Base-by-base conservation (phyloP, 176 grass and related monocot species). In the Eragrostis nindensis region DNA sequence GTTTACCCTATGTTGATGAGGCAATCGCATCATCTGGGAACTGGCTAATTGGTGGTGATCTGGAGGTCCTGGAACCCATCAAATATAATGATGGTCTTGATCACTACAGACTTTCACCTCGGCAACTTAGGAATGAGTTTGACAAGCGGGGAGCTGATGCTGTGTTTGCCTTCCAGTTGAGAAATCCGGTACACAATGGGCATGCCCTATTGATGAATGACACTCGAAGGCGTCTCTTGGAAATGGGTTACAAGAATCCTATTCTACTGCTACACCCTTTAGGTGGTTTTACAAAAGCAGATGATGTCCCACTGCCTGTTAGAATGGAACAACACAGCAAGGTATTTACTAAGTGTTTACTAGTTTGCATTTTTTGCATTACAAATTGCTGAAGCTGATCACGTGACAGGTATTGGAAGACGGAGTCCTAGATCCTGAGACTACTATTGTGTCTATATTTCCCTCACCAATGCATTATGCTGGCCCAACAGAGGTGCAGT, bases 401-500 rank as follows among this genome's bases (percentile, higher is more conserved):
- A 30, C 30, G 41, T 39, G 30, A 5, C 90, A 98, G 95, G 95
- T 98, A 18, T 66, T 98, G 67, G 95, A 95, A 90, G 95, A 98
- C 84, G 92, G 92, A 59, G 86, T 98, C 24, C 92, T 98, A 62
- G 95, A 98, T 49, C 95, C 95, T 14, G 86, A 95, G 75, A 95
- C 95, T 19, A 98, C 95, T 15, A 70, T 98, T 47, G 90, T 98
- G 11, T 87, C 92, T 48, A 98, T 98, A 83, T 98, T 98, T 42
- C 95, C 95, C 26, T 98, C 95, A 21, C 95, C 95, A 2, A 98
- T 98, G 95, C 88, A 95, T 85, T 98, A 98, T 79, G 95, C 95
- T 44, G 95, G 95, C 41, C 95, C 95, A 73, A 95, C 95, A 47
- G 95, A 98, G 78, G 95, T 98, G 81, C 95, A 98, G 71, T 98